Conservation (phyloP, 2,329 filamentous ascomycete genomes). For the Tolypocladium sp. region DNA sequence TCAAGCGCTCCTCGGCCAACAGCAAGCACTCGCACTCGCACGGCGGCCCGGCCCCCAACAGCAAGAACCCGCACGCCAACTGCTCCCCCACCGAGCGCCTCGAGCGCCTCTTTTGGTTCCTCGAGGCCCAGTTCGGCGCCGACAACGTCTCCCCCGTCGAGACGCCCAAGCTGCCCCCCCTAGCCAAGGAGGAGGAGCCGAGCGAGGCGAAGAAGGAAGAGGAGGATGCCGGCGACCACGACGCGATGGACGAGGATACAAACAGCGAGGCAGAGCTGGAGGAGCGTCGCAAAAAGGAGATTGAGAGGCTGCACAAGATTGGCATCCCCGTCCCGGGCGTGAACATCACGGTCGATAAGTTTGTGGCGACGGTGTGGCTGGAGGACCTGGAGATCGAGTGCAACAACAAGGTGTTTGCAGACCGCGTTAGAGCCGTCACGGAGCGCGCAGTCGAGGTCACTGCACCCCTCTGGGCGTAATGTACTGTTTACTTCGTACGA, state of each 20-base stretch:
- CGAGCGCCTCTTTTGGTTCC: constrained; percentile 83
- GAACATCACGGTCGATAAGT: constrained; percentile 78
- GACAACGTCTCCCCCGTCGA: constrained; percentile 74
- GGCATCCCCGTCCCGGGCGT: constrained; percentile 89
- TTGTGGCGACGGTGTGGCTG: constrained; percentile 81
- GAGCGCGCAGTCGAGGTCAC: constrained; percentile 85
- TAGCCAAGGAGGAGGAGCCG: constrained; percentile 18
- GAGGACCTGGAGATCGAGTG: constrained; percentile 90
- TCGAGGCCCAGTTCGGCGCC: constrained; percentile 90
- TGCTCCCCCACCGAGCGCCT: constrained; percentile 68
- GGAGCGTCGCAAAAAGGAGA: constrained; percentile 56
- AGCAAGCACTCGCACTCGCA: constrained; percentile 22
- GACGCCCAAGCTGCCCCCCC: constrained; percentile 43
- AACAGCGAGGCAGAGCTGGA: constrained; percentile 36
- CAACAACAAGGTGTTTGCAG: constrained; percentile 64
- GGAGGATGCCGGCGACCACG: background rate
- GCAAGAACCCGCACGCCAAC: constrained; percentile 63
- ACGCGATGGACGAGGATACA: constrained; percentile 17
- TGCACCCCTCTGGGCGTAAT: constrained; percentile 56
- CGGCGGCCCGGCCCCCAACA: constrained; percentile 34
- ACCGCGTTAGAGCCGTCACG: constrained; percentile 80
- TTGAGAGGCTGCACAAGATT: constrained; percentile 69
- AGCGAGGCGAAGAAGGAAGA: background rate
- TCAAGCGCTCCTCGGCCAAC: constrained; percentile 52
- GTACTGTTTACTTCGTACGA: background rate